Conservation (phyloP, 2,329 filamentous ascomycete genomes). For the Phyllosticta citriasiana region DNA sequence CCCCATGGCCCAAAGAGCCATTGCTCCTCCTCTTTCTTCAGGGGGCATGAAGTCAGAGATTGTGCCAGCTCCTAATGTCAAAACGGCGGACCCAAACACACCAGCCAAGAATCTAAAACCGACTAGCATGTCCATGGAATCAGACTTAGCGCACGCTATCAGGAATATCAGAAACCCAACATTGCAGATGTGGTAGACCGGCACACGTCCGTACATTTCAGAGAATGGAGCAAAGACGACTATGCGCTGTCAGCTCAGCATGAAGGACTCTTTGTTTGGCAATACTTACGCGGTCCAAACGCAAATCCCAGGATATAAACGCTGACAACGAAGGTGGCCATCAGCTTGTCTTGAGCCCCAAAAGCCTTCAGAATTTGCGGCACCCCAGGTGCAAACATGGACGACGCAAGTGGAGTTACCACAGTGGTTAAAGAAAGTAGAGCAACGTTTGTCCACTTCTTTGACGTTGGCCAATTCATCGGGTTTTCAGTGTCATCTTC, state of each 20-base stretch:
- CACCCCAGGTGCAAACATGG: slow-evolving; percentile 24
- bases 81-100: slow-evolving; percentile 21
- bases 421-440: slow-evolving; percentile 26
- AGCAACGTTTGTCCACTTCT: slow-evolving; percentile 28
- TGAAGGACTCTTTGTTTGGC: slow-evolving; percentile 11
- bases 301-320: slow-evolving; percentile 31
- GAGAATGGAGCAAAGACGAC: slow-evolving; percentile 27
- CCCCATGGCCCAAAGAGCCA: slow-evolving; percentile 28
- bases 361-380: slow-evolving; percentile 24
- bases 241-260: slow-evolving; percentile 33
- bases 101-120: slow-evolving; percentile 28
- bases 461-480: slow-evolving; percentile 26
- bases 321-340: slow-evolving; percentile 28
- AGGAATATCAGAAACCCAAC: slow-evolving; percentile 44
- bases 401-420: slow-evolving; percentile 28
- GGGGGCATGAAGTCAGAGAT: slow-evolving; percentile 28
- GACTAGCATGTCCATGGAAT: slow-evolving; percentile 27
- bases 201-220: slow-evolving; percentile 25
- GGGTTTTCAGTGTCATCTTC: slow-evolving; percentile 27
- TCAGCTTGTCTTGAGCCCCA: slow-evolving; percentile 19
- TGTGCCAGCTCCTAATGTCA: slow-evolving; percentile 27
- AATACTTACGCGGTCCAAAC: slow-evolving; percentile 20
- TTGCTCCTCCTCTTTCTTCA: slow-evolving; percentile 25
- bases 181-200: slow-evolving; percentile 30
- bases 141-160: slow-evolving; percentile 29